A percentile compares a stretch with the other conserved stretches of the same genome.
Evolutionary conservation across 441 rosid species (phyloP).

Genomic region (Viola pubescens): DNA sequence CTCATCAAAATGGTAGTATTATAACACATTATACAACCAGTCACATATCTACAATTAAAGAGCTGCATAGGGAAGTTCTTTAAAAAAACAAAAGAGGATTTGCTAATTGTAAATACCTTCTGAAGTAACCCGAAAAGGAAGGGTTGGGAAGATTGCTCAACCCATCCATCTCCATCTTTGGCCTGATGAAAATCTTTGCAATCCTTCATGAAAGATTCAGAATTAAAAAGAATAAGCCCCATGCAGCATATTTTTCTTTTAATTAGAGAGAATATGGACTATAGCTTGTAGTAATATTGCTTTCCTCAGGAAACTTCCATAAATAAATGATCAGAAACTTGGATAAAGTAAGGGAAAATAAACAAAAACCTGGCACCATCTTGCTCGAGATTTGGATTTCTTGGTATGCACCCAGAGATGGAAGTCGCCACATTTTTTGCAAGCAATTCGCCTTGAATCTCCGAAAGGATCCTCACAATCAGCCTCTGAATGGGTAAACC

Average conservation of each 20-base stretch:
- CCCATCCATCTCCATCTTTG: conserved; percentile 99
- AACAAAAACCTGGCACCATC: conserved; percentile 95
- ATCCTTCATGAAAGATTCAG: conserved; percentile 46
- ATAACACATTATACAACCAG: neutral
- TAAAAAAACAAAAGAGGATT: neutral
- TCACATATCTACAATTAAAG: neutral
- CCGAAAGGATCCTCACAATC: conserved; percentile 55
- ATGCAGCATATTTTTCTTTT: neutral
- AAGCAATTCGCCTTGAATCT: conserved; percentile 76
- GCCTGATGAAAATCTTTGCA: conserved; percentile 90
- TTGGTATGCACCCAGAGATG: conserved; percentile 73
- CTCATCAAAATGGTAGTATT: neutral
- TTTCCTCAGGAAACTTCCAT: neutral
- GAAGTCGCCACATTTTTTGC: conserved; percentile 71
- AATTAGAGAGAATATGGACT: too few relatives aligned
- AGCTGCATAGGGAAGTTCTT: too few relatives aligned
- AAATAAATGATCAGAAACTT: conserved; percentile 1
- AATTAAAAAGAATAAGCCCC: conserved; percentile 13
- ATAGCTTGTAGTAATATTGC: neutral
- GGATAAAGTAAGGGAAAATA: conserved; percentile 10
- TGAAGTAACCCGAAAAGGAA: conserved; percentile 73
- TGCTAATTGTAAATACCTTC: conserved; percentile 40
- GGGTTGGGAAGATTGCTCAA: conserved; percentile 80
- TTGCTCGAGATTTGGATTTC: conserved; percentile 77
- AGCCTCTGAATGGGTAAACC: conserved; percentile 51